These are phyloP conservation scores for Cryptosporidium xiaoi DNA, from an alignment of 169 alveolate genomes.

Conservation along the genomic window DNA sequence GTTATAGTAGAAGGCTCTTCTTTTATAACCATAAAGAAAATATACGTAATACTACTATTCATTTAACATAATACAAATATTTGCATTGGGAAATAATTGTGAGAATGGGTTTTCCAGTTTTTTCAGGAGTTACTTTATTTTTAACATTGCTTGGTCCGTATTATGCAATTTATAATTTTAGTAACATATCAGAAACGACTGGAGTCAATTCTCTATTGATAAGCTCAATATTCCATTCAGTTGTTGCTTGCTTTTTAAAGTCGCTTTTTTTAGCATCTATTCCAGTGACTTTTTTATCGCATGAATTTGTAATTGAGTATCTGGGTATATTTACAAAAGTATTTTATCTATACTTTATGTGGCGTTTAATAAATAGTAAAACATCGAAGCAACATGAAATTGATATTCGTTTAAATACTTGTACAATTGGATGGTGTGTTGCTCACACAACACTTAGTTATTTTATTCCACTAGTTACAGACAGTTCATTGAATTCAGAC, in stretches of 20 bases:
- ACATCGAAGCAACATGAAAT: constrained; percentile 52
- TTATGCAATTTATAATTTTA: constrained; percentile 17
- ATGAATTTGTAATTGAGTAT: constrained; percentile 11
- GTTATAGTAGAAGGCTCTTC: too few species aligned
- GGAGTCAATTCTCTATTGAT: constrained; percentile 40
- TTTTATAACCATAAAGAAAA: neutral
- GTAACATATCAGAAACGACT: constrained; percentile 15
- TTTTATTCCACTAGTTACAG: constrained; percentile 57
- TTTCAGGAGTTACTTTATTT: constrained; percentile 46
- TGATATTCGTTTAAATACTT: constrained; percentile 22
- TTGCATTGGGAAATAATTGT: neutral
- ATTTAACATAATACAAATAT: neutral
- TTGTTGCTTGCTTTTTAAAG: constrained; percentile 22
- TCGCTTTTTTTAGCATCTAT: constrained; percentile 62
- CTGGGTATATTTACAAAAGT: constrained; percentile 38
- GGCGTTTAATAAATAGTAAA: constrained; percentile 19
- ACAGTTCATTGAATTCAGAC: constrained; percentile 37
- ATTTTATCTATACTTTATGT: constrained; percentile 23
- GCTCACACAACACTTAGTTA: constrained; percentile 34
- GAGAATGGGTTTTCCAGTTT: constrained; percentile 69
- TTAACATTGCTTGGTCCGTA: constrained; percentile 52
- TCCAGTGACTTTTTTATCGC: constrained; percentile 5
- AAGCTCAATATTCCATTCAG: constrained; percentile 43
- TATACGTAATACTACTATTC: neutral
- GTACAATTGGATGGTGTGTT: constrained; percentile 54